Evolutionary conservation across 2,329 filamentous ascomycete genomes (phyloP).

Genomic region (Trichoderma lentiforme): DNA sequence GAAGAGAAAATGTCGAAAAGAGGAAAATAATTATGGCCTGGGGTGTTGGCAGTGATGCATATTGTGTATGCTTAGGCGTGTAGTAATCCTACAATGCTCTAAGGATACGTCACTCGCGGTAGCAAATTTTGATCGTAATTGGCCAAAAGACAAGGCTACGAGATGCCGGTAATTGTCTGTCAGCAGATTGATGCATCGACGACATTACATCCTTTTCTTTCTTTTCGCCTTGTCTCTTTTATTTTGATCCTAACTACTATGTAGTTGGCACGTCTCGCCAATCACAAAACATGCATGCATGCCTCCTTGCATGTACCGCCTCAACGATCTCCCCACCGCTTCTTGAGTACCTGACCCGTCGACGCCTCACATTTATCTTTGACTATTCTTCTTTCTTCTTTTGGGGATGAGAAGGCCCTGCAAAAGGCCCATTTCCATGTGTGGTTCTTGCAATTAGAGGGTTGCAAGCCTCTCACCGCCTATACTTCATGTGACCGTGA

Average conservation of each 20-base stretch:
- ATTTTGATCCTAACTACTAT: not conserved
- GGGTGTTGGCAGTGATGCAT: not conserved
- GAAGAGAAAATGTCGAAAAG: not conserved
- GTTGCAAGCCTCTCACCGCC: not conserved
- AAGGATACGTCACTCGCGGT: not conserved
- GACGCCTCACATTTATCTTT: not conserved
- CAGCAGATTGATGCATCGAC: not conserved
- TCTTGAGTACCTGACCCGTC: not conserved
- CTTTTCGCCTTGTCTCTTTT: not conserved
- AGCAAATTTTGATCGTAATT: not conserved
- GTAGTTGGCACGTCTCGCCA: not conserved
- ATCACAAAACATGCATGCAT: not conserved
- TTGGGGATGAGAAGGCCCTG: not conserved
- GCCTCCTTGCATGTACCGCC: not conserved
- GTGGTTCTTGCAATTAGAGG: not conserved
- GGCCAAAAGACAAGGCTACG: not conserved
- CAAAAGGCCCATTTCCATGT: not conserved
- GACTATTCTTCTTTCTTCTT: not conserved
- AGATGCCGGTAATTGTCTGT: not conserved
- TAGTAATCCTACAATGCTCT: not conserved
- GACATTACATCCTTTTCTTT: not conserved
- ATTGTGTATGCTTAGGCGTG: not conserved
- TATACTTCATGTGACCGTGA: not conserved
- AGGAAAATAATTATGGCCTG: not conserved
- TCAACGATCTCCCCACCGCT: not conserved